These are phyloP conservation scores for Zanthoxylum bungeanum DNA, from an alignment of 345 rosid species.

Conservation along the genomic window DNA sequence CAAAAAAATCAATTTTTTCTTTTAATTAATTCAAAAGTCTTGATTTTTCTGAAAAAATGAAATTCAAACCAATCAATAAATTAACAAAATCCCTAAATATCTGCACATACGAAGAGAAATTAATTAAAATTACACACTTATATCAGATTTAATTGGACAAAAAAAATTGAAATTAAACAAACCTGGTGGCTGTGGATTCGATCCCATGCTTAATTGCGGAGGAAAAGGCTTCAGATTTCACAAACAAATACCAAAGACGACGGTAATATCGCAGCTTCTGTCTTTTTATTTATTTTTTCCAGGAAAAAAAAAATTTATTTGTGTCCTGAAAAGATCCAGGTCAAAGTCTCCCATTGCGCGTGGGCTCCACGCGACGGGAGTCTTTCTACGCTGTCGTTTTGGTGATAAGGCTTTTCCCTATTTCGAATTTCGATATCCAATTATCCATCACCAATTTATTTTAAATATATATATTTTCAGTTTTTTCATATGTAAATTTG, in stretches of 20 bases:
- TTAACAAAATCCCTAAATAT: not conserved
- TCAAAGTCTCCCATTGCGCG: not conserved
- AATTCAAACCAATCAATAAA: not conserved
- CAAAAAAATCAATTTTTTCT: not conserved
- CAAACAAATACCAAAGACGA: not conserved
- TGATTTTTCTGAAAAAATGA: not conserved
- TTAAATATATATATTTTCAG: no score
- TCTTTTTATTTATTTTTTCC: not conserved
- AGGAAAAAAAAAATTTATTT: not conserved
- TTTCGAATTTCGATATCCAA: no score
- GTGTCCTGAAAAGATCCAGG: not conserved
- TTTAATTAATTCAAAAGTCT: not conserved
- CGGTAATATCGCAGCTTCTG: no score
- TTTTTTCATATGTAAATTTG: no score
- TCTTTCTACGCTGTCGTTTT: not conserved
- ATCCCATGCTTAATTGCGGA: constrained; percentile 6
- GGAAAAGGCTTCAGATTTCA: not conserved
- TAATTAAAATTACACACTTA: not conserved
- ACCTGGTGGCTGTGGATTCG: constrained; percentile 4
- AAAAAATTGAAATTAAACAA: not conserved
- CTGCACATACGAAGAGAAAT: not conserved
- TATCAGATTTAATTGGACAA: not conserved
- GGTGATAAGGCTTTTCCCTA: no score
- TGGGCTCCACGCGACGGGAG: not conserved
- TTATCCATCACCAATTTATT: no score